These are phyloP conservation scores for Pleurostoma richardsiae DNA, from an alignment of 2,329 filamentous ascomycete species.

Conservation along the genomic window DNA sequence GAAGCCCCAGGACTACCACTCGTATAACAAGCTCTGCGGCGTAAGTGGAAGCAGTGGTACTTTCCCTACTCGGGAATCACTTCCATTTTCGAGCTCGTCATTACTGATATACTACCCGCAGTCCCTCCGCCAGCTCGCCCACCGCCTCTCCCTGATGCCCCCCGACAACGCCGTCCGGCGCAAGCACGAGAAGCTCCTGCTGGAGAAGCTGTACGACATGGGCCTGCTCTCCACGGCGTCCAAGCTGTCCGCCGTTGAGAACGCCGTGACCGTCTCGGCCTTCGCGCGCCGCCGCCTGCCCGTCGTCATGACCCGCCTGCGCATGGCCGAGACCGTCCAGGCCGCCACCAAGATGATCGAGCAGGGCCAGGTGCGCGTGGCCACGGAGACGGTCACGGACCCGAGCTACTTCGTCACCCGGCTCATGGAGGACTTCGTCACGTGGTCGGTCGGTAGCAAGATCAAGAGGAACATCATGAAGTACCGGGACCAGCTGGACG, in stretches of 20 bases:
- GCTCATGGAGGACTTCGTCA: slow-evolving; percentile 92
- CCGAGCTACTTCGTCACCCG: slow-evolving; percentile 84
- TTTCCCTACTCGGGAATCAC: background rate
- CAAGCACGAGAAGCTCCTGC: slow-evolving; percentile 80
- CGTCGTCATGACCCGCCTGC: slow-evolving; percentile 81
- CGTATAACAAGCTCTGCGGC: slow-evolving; percentile 63
- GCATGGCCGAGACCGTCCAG: slow-evolving; percentile 89
- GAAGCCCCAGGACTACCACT: slow-evolving; percentile 79
- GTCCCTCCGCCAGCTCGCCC: slow-evolving; percentile 85
- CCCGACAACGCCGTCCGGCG: slow-evolving; percentile 70
- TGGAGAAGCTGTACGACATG: slow-evolving; percentile 92
- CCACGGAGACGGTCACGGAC: slow-evolving; percentile 85
- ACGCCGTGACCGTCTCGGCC: slow-evolving; percentile 81
- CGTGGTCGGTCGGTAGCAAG: slow-evolving; percentile 94
- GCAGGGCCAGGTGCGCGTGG: slow-evolving; percentile 88
- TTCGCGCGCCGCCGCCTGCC: slow-evolving; percentile 80
- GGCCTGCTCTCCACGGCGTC: slow-evolving; percentile 73
- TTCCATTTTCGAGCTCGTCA: slow-evolving; percentile 13
- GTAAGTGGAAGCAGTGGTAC: slow-evolving; percentile 30
- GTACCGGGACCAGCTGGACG: slow-evolving; percentile 91
- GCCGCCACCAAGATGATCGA: slow-evolving; percentile 85
- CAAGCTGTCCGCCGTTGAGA: slow-evolving; percentile 80
- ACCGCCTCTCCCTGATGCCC: slow-evolving; percentile 79
- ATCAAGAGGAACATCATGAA: slow-evolving; percentile 95
- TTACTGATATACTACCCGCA: slow-evolving; percentile 27